Percentiles rank a stretch among this genome's conserved stretches.
Conservation (phyloP, 148 eudicot genomes). For the Chenopodium formosanum region DNA sequence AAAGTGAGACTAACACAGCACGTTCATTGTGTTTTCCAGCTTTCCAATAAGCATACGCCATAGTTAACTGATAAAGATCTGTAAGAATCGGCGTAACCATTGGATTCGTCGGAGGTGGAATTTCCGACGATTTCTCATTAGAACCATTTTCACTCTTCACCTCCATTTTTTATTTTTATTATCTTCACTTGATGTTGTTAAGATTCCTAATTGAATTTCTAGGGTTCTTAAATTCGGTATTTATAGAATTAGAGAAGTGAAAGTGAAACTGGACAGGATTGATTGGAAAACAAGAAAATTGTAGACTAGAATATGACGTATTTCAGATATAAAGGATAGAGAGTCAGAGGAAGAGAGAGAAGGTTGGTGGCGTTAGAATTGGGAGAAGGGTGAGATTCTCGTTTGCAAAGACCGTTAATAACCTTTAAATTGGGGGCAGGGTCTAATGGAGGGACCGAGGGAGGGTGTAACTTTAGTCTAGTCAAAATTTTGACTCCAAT, state of each 20-base stretch:
- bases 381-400: neutral
- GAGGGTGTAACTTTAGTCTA: no score
- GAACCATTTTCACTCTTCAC: conserved; percentile 42
- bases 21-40: conserved; percentile 81
- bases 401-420: conserved; percentile 9
- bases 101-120: conserved; percentile 79
- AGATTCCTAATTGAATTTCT: conserved; percentile 5
- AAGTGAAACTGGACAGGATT: neutral
- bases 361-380: neutral
- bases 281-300: neutral
- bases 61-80: conserved; percentile 89
- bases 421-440: conserved; percentile 10
- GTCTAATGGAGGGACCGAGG: neutral
- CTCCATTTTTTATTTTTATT: conserved; percentile 35
- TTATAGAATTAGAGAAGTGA: neutral
- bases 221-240: conserved; percentile 32
- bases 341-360: neutral
- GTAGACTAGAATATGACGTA: neutral
- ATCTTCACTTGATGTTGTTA: neutral
- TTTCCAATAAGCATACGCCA: conserved; percentile 99
- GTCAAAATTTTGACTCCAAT: no score
- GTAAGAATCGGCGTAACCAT: conserved; percentile 91
- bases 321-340: neutral
- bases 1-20: conserved; percentile 61
- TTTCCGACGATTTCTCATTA: conserved; percentile 8